Evolutionary conservation across 768 basidiomycete species (phyloP).

Genomic region (Russula olivacea): DNA sequence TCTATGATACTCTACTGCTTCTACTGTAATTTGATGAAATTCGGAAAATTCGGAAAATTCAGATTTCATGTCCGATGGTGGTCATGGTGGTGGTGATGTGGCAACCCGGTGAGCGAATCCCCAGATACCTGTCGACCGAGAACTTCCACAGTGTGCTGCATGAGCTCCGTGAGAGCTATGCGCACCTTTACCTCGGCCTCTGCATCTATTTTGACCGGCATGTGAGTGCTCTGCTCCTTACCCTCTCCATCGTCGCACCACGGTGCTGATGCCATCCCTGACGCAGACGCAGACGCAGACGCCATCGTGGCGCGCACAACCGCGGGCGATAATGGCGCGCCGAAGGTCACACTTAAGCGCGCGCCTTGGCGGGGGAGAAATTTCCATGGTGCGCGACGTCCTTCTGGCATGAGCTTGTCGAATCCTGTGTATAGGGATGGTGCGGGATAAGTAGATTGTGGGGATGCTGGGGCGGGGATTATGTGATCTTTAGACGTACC

Average conservation of each 20-base stretch:
- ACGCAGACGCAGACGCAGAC: constrained; percentile 1
- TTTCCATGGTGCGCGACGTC: constrained; percentile 67
- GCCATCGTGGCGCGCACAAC: constrained; percentile 30
- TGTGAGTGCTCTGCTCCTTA: constrained; percentile 4
- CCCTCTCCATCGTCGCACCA: background rate
- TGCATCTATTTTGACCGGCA: background rate
- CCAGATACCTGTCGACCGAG: constrained; percentile 28
- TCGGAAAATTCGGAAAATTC: too few relatives aligned
- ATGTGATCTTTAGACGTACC: constrained; percentile 35
- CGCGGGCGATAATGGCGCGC: constrained; percentile 55
- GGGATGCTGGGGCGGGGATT: background rate
- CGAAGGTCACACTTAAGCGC: constrained; percentile 71
- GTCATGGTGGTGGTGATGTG: background rate
- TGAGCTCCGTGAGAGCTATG: constrained; percentile 31
- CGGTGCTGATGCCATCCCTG: background rate
- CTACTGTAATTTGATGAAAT: too few relatives aligned
- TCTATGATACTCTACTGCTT: too few relatives aligned
- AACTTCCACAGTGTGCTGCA: constrained; percentile 31
- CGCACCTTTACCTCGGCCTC: constrained; percentile 22
- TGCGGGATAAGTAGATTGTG: too few relatives aligned
- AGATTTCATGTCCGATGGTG: too few relatives aligned
- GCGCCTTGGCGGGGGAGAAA: constrained; percentile 59
- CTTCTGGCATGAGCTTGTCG: constrained; percentile 87
- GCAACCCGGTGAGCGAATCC: constrained; percentile 6
- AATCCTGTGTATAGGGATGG: constrained; percentile 46